phyloP scores from a whole-genome alignment of 2,329 filamentous ascomycete species.

The Aspergillus clavatus region DNA sequence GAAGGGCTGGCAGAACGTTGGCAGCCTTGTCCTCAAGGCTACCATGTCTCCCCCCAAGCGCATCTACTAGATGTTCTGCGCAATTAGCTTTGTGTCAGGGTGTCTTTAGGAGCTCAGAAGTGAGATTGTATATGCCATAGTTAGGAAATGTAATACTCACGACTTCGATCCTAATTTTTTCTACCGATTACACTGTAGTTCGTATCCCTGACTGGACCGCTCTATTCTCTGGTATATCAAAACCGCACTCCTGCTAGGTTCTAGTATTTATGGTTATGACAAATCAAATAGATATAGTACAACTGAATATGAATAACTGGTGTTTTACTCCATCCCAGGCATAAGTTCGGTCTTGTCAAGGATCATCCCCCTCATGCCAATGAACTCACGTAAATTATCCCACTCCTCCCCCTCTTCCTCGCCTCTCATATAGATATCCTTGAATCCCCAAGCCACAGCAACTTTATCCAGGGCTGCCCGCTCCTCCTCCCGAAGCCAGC shows the following conservation, averaged over 20 bases:
- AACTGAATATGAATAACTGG: neutral
- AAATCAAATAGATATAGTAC: constrained; percentile 4
- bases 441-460: constrained; percentile 87
- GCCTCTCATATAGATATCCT: constrained; percentile 70
- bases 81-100: constrained; percentile 24
- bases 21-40: constrained; percentile 99
- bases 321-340: constrained; percentile 78
- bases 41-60: constrained; percentile 98
- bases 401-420: constrained; percentile 91
- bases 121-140: constrained; percentile 28
- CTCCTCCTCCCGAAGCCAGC: constrained; percentile 89
- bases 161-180: constrained; percentile 24
- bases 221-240: neutral
- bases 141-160: constrained; percentile 32
- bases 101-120: constrained; percentile 19
- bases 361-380: constrained; percentile 79
- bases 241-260: too few species aligned
- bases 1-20: constrained; percentile 99
- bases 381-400: constrained; percentile 78
- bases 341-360: constrained; percentile 85
- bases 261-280: constrained; percentile 1
- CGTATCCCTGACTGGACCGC: constrained; percentile 4
- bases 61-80: constrained; percentile 68
- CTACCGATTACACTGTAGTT: neutral
- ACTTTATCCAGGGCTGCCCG: constrained; percentile 80